Base-by-base conservation (phyloP, 176 grass and related monocot species). In the Guadua angustifolia region DNA sequence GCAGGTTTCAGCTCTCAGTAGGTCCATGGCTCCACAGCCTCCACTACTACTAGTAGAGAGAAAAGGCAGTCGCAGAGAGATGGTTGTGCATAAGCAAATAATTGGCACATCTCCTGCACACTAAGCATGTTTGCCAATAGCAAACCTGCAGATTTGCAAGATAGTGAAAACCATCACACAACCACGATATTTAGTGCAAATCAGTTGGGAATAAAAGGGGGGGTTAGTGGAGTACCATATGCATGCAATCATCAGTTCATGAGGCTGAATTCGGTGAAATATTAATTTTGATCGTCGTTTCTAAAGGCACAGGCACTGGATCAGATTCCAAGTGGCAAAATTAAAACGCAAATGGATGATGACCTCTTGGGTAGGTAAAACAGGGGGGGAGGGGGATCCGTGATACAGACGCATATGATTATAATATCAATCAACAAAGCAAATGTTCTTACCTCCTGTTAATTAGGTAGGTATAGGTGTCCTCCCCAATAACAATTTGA, bases 21-120 rank as follows among this genome's bases (percentile, higher is more conserved):
- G 56, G 74, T 33, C 46, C 66, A 66, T 73, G 36, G 49, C 69
- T 67, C 39, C 18, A 49, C 47, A 35, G 36, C 39, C 69, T 67
- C 39, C 18, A 49, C 47, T 35, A 18, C 39, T 12, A 21, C 7
- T 1, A 46, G 8, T 21, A 46, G 26, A 46, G 26, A n/a, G 60
- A 52, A 76, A 78, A 62, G 29, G 67, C 46, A 44, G n/a, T 12
- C 26, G 3, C 66, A 51, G 21, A 50, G 53, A 44, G 75, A 77
- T 8, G 53, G 19, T 57, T 57, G 19, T 57, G 19, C 3, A n/a
- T n/a, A 65, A 73, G 22, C 45, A 64, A 65, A 73, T 45, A 32
- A 66, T 71, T 64, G 83, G 78, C 71, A 61, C 71, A 85, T 88
- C 82, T 74, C 47, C 58, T 16, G 69, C 82, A 24, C 16, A 35